These are phyloP conservation scores for Lasiosphaeria hispida DNA, from an alignment of 495 filamentous ascomycete genomes.

Conservation along the genomic window DNA sequence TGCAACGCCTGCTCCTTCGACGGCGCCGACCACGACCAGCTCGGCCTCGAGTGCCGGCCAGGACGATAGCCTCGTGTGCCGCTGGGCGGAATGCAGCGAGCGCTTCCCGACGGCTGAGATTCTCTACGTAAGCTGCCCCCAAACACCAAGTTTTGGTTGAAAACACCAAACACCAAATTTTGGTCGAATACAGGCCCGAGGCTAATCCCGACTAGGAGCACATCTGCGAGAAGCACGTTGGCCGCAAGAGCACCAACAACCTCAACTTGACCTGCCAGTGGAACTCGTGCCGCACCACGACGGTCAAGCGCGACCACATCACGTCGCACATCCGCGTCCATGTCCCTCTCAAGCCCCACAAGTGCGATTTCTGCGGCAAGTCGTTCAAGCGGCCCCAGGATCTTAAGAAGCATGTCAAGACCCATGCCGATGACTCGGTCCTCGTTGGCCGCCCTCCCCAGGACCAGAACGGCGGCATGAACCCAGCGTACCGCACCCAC, in stretches of 20 bases:
- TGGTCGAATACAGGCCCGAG: not conserved
- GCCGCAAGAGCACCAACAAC: constrained; percentile 98
- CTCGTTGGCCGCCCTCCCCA: constrained; percentile 68
- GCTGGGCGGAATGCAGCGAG: constrained; percentile 85
- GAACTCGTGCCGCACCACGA: constrained; percentile 93
- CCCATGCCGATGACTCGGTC: constrained; percentile 97
- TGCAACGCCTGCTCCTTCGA: no score
- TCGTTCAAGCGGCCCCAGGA: constrained; percentile 99
- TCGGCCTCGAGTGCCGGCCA: constrained; percentile 34
- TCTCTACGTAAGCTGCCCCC: constrained; percentile 76
- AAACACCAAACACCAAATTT: constrained; percentile 10
- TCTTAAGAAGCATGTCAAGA: constrained; percentile 99
- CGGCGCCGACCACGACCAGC: constrained; percentile 9
- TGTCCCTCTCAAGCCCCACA: constrained; percentile 96
- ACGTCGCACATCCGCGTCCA: constrained; percentile 99
- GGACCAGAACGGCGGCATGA: constrained; percentile 64
- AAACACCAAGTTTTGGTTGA: constrained; percentile 9
- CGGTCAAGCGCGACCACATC: constrained; percentile 99
- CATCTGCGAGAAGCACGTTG: constrained; percentile 97
- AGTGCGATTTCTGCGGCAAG: constrained; percentile 97
- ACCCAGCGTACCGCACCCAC: constrained; percentile 51
- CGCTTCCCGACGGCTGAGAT: constrained; percentile 73
- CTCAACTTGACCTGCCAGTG: constrained; percentile 96
- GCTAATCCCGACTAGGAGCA: constrained; percentile 69
- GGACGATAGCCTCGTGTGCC: constrained; percentile 71